Percentiles rank a stretch among this genome's conserved stretches.
Evolutionary conservation across 371 early-diverging fungal species (phyloP).

Genomic region (Apophysomyces variabilis): DNA sequence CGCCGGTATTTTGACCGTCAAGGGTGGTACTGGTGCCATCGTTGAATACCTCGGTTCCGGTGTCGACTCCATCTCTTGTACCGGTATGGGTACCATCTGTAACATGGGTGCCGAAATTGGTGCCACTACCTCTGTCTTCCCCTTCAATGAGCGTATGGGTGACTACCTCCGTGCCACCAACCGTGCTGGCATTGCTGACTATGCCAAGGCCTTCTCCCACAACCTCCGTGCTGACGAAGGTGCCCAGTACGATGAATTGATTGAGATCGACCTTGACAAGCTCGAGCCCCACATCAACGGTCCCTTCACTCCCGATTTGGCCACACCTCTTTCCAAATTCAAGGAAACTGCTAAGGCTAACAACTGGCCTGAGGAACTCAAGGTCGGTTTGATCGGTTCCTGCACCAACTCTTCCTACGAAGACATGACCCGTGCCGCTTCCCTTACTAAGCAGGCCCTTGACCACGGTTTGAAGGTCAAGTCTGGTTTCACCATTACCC

Average conservation of each 20-base stretch:
- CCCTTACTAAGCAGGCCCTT: constrained; percentile 82
- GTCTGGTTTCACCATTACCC: constrained; percentile 84
- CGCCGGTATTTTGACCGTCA: constrained; percentile 90
- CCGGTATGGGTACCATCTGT: constrained; percentile 98
- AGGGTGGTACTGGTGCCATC: constrained; percentile 95
- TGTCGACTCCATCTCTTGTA: constrained; percentile 88
- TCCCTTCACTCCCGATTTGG: constrained; percentile 95
- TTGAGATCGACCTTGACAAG: constrained; percentile 87
- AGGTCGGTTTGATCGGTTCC: constrained; percentile 91
- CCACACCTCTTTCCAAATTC: constrained; percentile 90
- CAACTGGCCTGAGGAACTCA: constrained; percentile 83
- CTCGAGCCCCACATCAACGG: constrained; percentile 96
- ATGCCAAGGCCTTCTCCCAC: constrained; percentile 71
- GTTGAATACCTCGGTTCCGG: constrained; percentile 97
- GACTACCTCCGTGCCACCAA: constrained; percentile 87
- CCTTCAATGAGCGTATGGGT: constrained; percentile 86
- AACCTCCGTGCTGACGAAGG: constrained; percentile 86
- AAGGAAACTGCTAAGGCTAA: constrained; percentile 78
- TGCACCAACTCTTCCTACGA: constrained; percentile 97
- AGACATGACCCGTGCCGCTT: constrained; percentile 92
- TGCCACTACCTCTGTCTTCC: constrained; percentile 95
- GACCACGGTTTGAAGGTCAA: constrained; percentile 81
- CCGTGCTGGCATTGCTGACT: constrained; percentile 75
- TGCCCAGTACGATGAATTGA: constrained; percentile 89
- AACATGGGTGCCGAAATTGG: constrained; percentile 99